A percentile compares a stretch with the other conserved stretches of the same genome.
These are phyloP conservation scores for Lablab purpureus DNA, from an alignment of 306 rosid genomes.

Conservation along the genomic window DNA sequence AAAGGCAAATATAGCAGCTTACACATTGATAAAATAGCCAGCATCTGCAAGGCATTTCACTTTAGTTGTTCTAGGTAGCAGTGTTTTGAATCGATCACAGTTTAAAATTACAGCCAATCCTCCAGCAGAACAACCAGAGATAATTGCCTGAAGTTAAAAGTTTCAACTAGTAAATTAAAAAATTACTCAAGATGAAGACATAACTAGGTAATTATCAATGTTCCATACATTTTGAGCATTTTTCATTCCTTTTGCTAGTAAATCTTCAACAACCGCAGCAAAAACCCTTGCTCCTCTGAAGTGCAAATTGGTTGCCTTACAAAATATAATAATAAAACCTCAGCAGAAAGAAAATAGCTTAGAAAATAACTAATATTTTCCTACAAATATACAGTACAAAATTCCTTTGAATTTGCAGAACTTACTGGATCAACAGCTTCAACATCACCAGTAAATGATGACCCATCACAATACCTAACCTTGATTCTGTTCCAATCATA, in stretches of 20 bases:
- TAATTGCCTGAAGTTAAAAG: conserved; percentile 69
- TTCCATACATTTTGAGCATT: conserved; percentile 72
- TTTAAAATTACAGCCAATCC: conserved; percentile 83
- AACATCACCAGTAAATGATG: conserved; percentile 91
- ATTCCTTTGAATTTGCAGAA: conserved; percentile 27
- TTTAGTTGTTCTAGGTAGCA: conserved; percentile 62
- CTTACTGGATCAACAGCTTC: conserved; percentile 78
- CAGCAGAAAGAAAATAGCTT: conserved; percentile 13
- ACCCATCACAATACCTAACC: conserved; percentile 90
- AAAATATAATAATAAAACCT: conserved; percentile 15
- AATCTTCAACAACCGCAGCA: conserved; percentile 67
- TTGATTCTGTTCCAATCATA: conserved; percentile 86
- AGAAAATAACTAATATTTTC: conserved; percentile 5
- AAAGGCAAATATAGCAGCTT: conserved; percentile 44
- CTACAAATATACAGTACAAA: neutral
- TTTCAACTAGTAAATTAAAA: conserved; percentile 23
- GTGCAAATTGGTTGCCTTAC: conserved; percentile 72
- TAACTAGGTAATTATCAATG: neutral
- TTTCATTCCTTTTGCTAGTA: conserved; percentile 84
- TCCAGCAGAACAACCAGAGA: conserved; percentile 93
- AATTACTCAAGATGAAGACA: neutral
- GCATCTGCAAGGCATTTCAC: conserved; percentile 93
- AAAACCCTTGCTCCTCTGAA: conserved; percentile 88
- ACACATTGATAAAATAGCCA: conserved; percentile 84
- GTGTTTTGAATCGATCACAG: conserved; percentile 72